Conservation (phyloP, 1,139 yeast genomes). For the Taphrina populina region DNA sequence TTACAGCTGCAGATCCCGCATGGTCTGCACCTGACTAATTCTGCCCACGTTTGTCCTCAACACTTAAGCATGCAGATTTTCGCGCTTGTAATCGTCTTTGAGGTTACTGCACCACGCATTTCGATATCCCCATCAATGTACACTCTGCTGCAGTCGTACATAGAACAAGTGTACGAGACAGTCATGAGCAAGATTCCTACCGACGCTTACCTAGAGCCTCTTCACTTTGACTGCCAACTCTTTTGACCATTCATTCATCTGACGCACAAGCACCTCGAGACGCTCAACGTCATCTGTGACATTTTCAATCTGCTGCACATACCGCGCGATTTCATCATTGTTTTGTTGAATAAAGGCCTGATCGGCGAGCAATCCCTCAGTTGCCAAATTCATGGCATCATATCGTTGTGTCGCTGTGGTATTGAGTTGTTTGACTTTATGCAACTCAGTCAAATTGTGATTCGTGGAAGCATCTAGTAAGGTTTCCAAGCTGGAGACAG, state of each 20-base stretch:
- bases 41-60: too few species aligned
- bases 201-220: slow-evolving; percentile 2
- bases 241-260: slow-evolving; percentile 23
- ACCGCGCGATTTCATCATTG: slow-evolving; percentile 7
- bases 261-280: slow-evolving; percentile 4
- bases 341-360: background rate
- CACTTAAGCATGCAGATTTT: too few species aligned
- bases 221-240: slow-evolving; percentile 21
- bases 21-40: too few species aligned
- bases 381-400: slow-evolving; percentile 1
- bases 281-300: slow-evolving; percentile 1
- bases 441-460: background rate
- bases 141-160: too few species aligned
- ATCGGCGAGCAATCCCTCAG: slow-evolving; percentile 18
- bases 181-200: too few species aligned
- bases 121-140: too few species aligned
- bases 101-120: too few species aligned
- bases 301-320: slow-evolving; percentile 15
- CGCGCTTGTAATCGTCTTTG: too few species aligned
- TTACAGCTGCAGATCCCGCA: too few species aligned
- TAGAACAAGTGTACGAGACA: too few species aligned
- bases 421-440: background rate
- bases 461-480: background rate
- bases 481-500: background rate
- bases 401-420: slow-evolving; percentile 1